Evolutionary conservation across 2,329 filamentous ascomycete genomes (phyloP).

Genomic region (Xylaria sp.): DNA sequence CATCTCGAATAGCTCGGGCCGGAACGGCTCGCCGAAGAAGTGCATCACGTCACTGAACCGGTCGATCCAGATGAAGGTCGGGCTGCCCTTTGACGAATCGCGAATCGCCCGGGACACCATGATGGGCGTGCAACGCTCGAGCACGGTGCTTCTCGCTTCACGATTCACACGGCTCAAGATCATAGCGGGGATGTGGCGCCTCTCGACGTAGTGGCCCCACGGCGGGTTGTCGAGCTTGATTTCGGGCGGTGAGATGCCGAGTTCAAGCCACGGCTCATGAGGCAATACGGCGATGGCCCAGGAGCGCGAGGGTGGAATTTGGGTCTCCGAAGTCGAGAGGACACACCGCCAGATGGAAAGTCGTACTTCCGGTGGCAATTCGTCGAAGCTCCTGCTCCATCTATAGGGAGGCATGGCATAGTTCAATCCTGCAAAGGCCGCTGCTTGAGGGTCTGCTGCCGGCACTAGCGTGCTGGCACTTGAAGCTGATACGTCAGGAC

Average conservation of each 20-base stretch:
- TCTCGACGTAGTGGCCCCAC: constrained; percentile 19
- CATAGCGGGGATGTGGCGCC: constrained; percentile 16
- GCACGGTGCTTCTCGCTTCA: constrained; percentile 20
- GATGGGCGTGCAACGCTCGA: constrained; percentile 21
- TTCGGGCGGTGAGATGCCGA: constrained; percentile 16
- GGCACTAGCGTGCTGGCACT: neutral
- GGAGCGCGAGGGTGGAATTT: constrained; percentile 11
- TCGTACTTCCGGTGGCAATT: constrained; percentile 17
- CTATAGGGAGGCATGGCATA: neutral
- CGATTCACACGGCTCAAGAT: constrained; percentile 17
- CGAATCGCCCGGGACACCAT: constrained; percentile 4
- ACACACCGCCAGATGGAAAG: constrained; percentile 23
- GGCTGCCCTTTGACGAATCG: constrained; percentile 3
- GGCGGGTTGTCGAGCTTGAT: constrained; percentile 16
- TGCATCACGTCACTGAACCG: constrained; percentile 13
- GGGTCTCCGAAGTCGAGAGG: constrained; percentile 9
- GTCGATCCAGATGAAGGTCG: constrained; percentile 19
- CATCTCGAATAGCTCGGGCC: constrained; percentile 12
- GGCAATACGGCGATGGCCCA: constrained; percentile 17
- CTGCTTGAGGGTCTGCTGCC: neutral
- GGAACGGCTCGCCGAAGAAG: constrained; percentile 14
- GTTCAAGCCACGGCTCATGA: constrained; percentile 14
- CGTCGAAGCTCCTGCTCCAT: constrained; percentile 9
- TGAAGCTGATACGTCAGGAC: neutral
- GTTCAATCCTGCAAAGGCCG: neutral